Evolutionary conservation across 345 rosid genomes (phyloP), one percentile per base, ranked within the genome.

Genomic region (Anacardium occidentale): DNA sequence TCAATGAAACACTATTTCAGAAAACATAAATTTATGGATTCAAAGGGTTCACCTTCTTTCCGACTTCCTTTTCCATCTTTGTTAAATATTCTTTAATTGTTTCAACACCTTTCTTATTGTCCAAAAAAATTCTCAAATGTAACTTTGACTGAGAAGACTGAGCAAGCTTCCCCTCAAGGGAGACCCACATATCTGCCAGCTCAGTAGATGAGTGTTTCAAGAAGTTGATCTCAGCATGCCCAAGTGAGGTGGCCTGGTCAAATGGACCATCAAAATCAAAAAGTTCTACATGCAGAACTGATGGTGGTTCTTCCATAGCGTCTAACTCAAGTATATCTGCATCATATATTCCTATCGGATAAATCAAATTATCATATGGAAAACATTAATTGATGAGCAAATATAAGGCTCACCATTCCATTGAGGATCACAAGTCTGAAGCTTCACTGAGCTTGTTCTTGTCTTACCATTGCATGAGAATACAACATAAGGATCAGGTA

Each of bases 261-360:
- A 94, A 94, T 52, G 97, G 98, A 71, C 97, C 97, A 59, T 92
- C 95, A 40, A 92, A 94, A 83, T 94, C 89, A 75, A 89, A 94
- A 63, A 92, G 93, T 78, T 94, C 97, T 73, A 89, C 86, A 79
- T 87, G 93, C 70, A 94, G 78, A 68, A 94, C 89, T 3, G 97
- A 94, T 6, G 97, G 98, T 13, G 92, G 93, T 80, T 90, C 98
- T 74, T 94, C 95, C 92, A 89, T 90, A 12, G 97, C 97, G 80
- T 94, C 97, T 79, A 94, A 92, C 85, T 92, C 97, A 42, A 92
- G 86, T 69, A 90, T 80, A 75, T 94, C 97, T 92, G 91, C 82
- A 83, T 18, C 72, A 75, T 64, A 71, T 59, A 75, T 54, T 79
- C 52, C 61, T 51, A 74, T 45, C 55, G 14, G 47, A 65, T 74